A percentile compares a stretch with the other conserved stretches of the same genome.
Evolutionary conservation across 2,329 filamentous ascomycete species (phyloP).

Genomic region (Colletotrichum lini): DNA sequence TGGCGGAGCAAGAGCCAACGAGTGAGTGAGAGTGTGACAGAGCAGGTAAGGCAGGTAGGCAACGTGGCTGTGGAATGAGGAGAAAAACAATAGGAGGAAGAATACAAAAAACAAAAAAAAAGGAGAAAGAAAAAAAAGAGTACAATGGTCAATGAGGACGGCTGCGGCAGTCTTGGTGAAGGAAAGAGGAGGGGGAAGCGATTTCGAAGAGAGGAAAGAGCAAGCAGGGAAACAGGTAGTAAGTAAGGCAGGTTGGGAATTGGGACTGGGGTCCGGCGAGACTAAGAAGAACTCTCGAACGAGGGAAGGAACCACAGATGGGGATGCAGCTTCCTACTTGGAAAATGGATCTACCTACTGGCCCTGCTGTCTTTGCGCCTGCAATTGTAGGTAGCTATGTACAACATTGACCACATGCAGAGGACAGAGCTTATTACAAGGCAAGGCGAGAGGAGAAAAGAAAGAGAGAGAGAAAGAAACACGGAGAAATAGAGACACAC

Average conservation of each 20-base stretch:
- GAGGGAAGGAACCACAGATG: slow-evolving; percentile 19
- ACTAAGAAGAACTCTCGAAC: slow-evolving; percentile 31
- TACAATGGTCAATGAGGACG: slow-evolving; percentile 10
- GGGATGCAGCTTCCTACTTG: not conserved
- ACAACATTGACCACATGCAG: slow-evolving; percentile 8
- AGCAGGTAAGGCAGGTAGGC: not conserved
- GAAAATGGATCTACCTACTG: no score
- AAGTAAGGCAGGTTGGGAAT: not conserved
- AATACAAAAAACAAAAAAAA: no score
- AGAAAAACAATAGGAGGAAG: not conserved
- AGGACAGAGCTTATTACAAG: slow-evolving; percentile 31
- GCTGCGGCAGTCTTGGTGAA: slow-evolving; percentile 3
- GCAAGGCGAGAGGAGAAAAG: slow-evolving; percentile 1
- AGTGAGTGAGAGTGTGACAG: slow-evolving; percentile 24
- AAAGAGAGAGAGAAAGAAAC: no score
- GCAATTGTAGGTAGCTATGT: no score
- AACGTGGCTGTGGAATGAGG: slow-evolving; percentile 23
- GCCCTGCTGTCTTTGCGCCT: not conserved
- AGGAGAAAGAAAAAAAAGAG: no score
- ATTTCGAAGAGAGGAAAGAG: slow-evolving; percentile 9
- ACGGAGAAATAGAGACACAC: no score
- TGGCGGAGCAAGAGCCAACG: slow-evolving; percentile 1
- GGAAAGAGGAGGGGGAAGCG: slow-evolving; percentile 1
- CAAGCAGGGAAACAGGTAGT: not conserved
- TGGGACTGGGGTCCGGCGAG: slow-evolving; percentile 13